These are phyloP conservation scores for Cyberlindnera subsufficiens DNA, from an alignment of 805 yeast species.

Conservation along the genomic window DNA sequence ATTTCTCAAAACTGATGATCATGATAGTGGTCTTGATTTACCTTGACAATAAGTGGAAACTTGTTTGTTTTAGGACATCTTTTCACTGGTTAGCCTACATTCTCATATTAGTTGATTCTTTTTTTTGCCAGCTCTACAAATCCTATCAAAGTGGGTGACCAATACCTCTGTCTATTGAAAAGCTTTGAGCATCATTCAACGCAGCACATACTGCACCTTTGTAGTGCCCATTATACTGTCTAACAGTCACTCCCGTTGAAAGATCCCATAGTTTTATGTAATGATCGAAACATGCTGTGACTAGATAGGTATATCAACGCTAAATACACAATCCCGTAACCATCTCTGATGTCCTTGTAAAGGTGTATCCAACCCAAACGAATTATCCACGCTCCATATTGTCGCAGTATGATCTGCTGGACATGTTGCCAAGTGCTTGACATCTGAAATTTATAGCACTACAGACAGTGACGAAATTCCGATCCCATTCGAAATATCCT, in stretches of 20 bases:
- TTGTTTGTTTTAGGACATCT: no score
- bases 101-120: no score
- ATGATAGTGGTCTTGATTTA: neutral
- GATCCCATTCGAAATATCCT: conserved; percentile 86
- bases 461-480: conserved; percentile 87
- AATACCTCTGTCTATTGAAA: neutral
- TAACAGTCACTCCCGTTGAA: conserved; percentile 86
- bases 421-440: conserved; percentile 92
- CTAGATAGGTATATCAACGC: conserved; percentile 95
- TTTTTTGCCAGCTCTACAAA: no score
- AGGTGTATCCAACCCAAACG: conserved; percentile 78
- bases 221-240: conserved; percentile 96
- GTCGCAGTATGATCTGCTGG: conserved; percentile 96
- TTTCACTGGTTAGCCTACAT: no score
- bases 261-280: conserved; percentile 95
- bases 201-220: conserved; percentile 97
- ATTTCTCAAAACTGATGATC: neutral
- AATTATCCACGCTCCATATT: conserved; percentile 81
- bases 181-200: conserved; percentile 70
- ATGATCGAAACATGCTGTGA: conserved; percentile 96
- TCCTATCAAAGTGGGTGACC: no score
- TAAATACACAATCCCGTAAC: conserved; percentile 99
- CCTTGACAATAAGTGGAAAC: no score
- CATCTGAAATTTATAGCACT: conserved; percentile 84
- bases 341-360: conserved; percentile 95